phyloP scores from a whole-genome alignment of 768 basidiomycete genomes.

The Boletus huronensis region DNA sequence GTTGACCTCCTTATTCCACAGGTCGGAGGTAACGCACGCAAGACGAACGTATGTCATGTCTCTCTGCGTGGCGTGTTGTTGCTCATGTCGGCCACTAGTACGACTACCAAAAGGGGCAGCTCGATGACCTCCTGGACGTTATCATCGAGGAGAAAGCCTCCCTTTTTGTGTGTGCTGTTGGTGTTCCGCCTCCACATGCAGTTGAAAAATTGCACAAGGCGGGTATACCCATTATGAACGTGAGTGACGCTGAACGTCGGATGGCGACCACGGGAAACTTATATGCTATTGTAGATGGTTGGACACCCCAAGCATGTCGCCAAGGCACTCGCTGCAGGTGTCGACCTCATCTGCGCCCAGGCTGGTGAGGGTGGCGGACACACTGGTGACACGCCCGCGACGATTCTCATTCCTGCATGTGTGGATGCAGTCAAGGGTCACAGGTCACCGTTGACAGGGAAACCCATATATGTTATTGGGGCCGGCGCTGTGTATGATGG shows the following conservation, averaged over 20 bases:
- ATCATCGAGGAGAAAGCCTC: slow-evolving; percentile 88
- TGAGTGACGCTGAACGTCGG: slow-evolving; percentile 27
- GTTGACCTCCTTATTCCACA: slow-evolving; percentile 89
- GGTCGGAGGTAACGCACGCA: slow-evolving; percentile 81
- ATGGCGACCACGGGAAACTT: background rate
- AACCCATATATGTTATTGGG: slow-evolving; percentile 83
- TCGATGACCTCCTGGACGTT: slow-evolving; percentile 80
- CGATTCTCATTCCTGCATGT: slow-evolving; percentile 86
- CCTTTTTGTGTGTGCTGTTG: slow-evolving; percentile 90
- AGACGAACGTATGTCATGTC: slow-evolving; percentile 68
- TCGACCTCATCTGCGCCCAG: slow-evolving; percentile 93
- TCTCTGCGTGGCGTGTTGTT: background rate
- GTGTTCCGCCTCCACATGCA: slow-evolving; percentile 76
- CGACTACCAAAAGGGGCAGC: slow-evolving; percentile 87
- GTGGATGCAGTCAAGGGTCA: slow-evolving; percentile 79
- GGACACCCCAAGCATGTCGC: slow-evolving; percentile 90
- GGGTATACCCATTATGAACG: slow-evolving; percentile 86
- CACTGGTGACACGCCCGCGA: slow-evolving; percentile 81
- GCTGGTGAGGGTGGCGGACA: slow-evolving; percentile 89
- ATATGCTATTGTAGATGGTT: slow-evolving; percentile 55
- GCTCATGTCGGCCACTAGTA: slow-evolving; percentile 40
- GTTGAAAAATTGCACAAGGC: slow-evolving; percentile 82
- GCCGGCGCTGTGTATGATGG: slow-evolving; percentile 93
- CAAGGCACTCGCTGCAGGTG: slow-evolving; percentile 79
- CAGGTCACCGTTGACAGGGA: slow-evolving; percentile 75